These are phyloP conservation scores for Amphibolis antarctica DNA, from an alignment of 106 monocot species.

Conservation along the genomic window DNA sequence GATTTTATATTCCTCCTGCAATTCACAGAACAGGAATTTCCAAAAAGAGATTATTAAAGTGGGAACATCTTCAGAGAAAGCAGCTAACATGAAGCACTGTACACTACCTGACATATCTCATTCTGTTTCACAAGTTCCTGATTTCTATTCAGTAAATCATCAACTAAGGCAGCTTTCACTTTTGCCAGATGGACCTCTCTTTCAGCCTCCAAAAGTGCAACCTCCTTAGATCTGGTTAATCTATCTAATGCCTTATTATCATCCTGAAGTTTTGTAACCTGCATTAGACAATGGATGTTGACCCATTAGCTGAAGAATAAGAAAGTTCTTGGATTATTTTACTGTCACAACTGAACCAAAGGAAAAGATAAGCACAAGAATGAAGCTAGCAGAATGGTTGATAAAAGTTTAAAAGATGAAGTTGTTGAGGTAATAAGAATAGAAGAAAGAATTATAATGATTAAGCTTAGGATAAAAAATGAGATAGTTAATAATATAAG, in stretches of 20 bases:
- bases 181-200: slow-evolving; percentile 64
- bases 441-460: too few relatives aligned
- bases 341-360: neutral
- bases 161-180: slow-evolving; percentile 65
- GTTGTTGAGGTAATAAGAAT: too few relatives aligned
- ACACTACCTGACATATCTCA: slow-evolving; percentile 70
- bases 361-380: too few relatives aligned
- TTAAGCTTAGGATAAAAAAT: too few relatives aligned
- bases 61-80: neutral
- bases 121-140: slow-evolving; percentile 75
- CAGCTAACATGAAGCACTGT: neutral
- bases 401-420: too few relatives aligned
- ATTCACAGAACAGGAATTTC: neutral
- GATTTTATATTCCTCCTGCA: slow-evolving; percentile 80
- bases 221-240: slow-evolving; percentile 74
- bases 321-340: neutral
- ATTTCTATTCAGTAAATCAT: slow-evolving; percentile 74
- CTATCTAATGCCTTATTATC: slow-evolving; percentile 78
- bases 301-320: neutral
- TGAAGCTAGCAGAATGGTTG: too few relatives aligned
- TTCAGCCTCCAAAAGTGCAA: slow-evolving; percentile 64
- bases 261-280: slow-evolving; percentile 68
- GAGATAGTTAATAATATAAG: too few relatives aligned
- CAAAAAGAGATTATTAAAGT: neutral
- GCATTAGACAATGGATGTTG: neutral